Percentiles rank a stretch among this genome's conserved stretches.
These are phyloP conservation scores for Prunus persica DNA, from an alignment of 306 rosid species.

Conservation along the genomic window DNA sequence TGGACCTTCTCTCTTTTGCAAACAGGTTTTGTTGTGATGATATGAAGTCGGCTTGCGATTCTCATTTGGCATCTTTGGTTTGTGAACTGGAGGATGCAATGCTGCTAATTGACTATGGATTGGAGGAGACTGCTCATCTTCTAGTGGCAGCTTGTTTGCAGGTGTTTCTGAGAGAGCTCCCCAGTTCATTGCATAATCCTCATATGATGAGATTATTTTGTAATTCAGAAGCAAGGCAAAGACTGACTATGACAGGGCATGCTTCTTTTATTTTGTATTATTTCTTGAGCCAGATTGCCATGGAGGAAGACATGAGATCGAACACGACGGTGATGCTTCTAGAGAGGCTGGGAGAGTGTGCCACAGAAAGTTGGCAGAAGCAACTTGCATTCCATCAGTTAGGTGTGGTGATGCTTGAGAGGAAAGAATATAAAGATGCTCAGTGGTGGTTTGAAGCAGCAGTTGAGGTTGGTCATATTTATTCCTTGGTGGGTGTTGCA, in stretches of 20 bases:
- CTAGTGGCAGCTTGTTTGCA: conserved; percentile 89
- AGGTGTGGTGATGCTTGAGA: conserved; percentile 82
- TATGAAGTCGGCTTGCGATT: conserved; percentile 72
- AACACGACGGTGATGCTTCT: conserved; percentile 77
- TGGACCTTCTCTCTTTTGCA: conserved; percentile 65
- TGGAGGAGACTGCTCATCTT: conserved; percentile 70
- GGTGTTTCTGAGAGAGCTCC: conserved; percentile 78
- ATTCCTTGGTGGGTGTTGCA: conserved; percentile 74
- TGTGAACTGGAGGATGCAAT: conserved; percentile 57
- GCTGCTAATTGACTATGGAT: conserved; percentile 65
- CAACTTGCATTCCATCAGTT: conserved; percentile 73
- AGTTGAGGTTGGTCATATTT: conserved; percentile 64
- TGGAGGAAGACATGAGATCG: conserved; percentile 87
- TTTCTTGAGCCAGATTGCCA: conserved; percentile 69
- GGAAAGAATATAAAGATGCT: conserved; percentile 79
- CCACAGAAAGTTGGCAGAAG: conserved; percentile 66
- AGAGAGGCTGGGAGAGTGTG: conserved; percentile 79
- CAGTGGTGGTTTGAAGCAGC: conserved; percentile 69
- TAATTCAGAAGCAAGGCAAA: conserved; percentile 67
- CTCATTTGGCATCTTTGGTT: conserved; percentile 62
- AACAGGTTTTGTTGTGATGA: conserved; percentile 80
- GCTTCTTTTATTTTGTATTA: conserved; percentile 69
- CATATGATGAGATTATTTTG: conserved; percentile 54
- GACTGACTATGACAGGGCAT: conserved; percentile 56
- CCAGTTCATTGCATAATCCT: conserved; percentile 46